These are phyloP conservation scores for Didymella pomorum DNA, from an alignment of 2,329 filamentous ascomycete genomes.

Conservation along the genomic window DNA sequence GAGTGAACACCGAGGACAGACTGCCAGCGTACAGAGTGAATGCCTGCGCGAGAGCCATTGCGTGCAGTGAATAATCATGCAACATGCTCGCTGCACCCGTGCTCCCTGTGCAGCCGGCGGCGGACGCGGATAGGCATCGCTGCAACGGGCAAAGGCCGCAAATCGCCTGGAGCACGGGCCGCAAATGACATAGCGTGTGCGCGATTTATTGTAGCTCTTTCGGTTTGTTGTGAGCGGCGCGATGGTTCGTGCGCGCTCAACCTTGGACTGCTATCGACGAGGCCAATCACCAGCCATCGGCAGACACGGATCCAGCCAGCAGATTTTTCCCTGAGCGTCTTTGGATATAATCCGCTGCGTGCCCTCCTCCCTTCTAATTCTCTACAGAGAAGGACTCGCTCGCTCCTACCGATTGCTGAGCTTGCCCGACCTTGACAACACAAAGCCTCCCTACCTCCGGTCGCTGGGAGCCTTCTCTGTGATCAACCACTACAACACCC, in stretches of 20 bases:
- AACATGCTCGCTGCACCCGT: conserved; percentile 9
- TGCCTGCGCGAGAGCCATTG: not conserved
- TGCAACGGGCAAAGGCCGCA: conserved; percentile 28
- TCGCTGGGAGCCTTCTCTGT: conserved; percentile 43
- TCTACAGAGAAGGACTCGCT: conserved; percentile 43
- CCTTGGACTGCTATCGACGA: conserved; percentile 24
- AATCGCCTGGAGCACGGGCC: conserved; percentile 25
- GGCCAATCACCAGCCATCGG: conserved; percentile 26
- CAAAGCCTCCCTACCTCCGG: conserved; percentile 25
- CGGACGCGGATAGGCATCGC: conserved; percentile 22
- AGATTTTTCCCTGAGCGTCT: conserved; percentile 42
- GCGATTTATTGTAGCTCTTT: conserved; percentile 28
- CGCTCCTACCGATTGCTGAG: conserved; percentile 38
- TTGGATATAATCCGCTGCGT: conserved; percentile 33
- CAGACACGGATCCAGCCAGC: conserved; percentile 27
- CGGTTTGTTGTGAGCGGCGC: conserved; percentile 25
- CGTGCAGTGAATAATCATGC: not conserved
- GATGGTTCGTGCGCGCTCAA: conserved; percentile 22
- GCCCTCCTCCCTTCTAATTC: conserved; percentile 30
- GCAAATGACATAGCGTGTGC: conserved; percentile 26
- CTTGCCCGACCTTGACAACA: conserved; percentile 38
- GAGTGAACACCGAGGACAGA: conserved; percentile 2
- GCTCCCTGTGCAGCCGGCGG: conserved; percentile 14
- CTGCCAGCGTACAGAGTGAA: not conserved
- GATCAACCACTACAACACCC: conserved; percentile 26